Evolutionary conservation across 805 yeast genomes (phyloP).

Genomic region (Candida railenensis): DNA sequence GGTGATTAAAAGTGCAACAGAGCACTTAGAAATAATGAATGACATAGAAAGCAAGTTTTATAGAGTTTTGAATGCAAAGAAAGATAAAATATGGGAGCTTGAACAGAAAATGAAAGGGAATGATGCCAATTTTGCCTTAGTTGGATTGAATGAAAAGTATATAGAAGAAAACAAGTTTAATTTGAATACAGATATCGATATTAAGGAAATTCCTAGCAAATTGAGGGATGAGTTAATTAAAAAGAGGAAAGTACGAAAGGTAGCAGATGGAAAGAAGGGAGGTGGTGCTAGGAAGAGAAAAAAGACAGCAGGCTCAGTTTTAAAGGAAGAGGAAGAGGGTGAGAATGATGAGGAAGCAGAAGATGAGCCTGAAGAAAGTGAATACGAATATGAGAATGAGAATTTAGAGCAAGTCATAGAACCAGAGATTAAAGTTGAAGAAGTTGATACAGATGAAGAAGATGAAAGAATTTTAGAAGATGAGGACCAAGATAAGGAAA

Average conservation of each 20-base stretch:
- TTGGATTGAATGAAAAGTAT: conserved; percentile 16
- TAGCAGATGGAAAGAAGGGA: conserved; percentile 7
- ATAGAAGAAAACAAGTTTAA: conserved; percentile 13
- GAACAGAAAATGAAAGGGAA: conserved; percentile 2
- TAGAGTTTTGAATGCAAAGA: conserved; percentile 27
- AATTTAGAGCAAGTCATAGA: conserved; percentile 9
- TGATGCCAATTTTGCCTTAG: conserved; percentile 7
- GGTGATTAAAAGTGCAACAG: conserved; percentile 3
- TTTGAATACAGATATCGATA: conserved; percentile 15
- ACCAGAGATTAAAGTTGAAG: conserved; percentile 5
- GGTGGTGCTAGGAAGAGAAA: conserved; percentile 8
- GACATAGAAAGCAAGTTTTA: conserved; percentile 27
- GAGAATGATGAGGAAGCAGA: conserved; percentile 10
- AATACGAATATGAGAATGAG: conserved; percentile 10
- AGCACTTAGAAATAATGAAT: conserved; percentile 17
- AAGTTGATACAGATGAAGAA: conserved; percentile 6
- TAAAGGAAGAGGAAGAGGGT: conserved; percentile 9
- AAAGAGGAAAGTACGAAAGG: conserved; percentile 9
- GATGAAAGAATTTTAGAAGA: conserved; percentile 3
- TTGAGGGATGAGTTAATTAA: conserved; percentile 15
- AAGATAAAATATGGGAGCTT: conserved; percentile 28
- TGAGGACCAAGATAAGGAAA: conserved; percentile 5
- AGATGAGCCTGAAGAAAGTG: conserved; percentile 12
- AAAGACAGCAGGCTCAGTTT: conserved; percentile 10
- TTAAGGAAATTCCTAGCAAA: conserved; percentile 17